Evolutionary conservation across 257 asterid species (phyloP).

Genomic region (Galeopsis tetrahit): DNA sequence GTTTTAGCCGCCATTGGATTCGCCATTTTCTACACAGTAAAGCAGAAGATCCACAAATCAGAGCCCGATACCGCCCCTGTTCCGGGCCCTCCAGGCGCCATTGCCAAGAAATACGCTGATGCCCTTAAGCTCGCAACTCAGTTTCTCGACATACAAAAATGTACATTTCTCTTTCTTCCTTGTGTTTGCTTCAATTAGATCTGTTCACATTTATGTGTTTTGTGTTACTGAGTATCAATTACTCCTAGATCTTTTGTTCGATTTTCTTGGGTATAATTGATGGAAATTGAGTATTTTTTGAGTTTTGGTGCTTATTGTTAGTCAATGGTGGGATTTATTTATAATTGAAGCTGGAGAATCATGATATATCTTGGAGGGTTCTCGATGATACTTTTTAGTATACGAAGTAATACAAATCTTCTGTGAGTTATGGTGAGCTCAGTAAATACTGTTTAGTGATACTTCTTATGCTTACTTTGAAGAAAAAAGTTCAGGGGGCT

Average conservation of each 20-base stretch:
- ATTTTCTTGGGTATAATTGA: not conserved
- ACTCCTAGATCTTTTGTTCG: not conserved
- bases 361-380: no score
- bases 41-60: constrained; percentile 48
- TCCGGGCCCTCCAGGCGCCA: constrained; percentile 88
- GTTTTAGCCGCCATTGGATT: constrained; percentile 66
- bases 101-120: constrained; percentile 70
- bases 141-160: constrained; percentile 85
- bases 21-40: constrained; percentile 54
- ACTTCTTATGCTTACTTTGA: no score
- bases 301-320: constrained; percentile 12
- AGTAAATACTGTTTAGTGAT: constrained; percentile 27
- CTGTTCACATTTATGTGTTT: constrained; percentile 27
- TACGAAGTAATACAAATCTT: no score
- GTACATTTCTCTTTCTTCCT: constrained; percentile 37
- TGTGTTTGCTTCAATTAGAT: constrained; percentile 26
- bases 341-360: no score
- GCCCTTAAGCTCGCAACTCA: constrained; percentile 83
- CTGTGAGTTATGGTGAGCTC: no score
- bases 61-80: constrained; percentile 65
- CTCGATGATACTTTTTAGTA: no score
- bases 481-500: no score
- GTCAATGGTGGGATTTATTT: constrained; percentile 25
- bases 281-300: not conserved
- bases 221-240: not conserved